A percentile compares a stretch with the other conserved stretches of the same genome.
These are phyloP conservation scores for Phycomyces blakesleeanus DNA, from an alignment of 192 early-diverging fungal species.

Conservation along the genomic window DNA sequence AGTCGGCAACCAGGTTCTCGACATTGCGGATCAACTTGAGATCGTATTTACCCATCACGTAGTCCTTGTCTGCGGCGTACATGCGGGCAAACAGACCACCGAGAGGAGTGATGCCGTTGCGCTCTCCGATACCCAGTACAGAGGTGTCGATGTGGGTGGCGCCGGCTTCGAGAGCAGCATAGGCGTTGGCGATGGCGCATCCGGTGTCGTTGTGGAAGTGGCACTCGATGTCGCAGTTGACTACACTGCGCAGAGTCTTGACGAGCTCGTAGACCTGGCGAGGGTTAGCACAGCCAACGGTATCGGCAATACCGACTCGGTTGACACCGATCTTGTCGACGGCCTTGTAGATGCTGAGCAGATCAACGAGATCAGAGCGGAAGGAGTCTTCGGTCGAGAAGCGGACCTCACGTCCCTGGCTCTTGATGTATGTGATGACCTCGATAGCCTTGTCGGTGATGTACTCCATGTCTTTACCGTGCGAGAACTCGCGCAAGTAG, in stretches of 20 bases:
- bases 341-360: constrained; percentile 90
- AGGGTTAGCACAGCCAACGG: constrained; percentile 97
- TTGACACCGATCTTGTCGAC: constrained; percentile 98
- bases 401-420: constrained; percentile 92
- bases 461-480: constrained; percentile 98
- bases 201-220: constrained; percentile 99
- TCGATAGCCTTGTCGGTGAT: constrained; percentile 94
- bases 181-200: constrained; percentile 97
- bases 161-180: constrained; percentile 93
- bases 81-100: constrained; percentile 95
- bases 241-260: constrained; percentile 88
- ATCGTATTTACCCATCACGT: constrained; percentile 92
- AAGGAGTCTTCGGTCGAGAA: constrained; percentile 99
- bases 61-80: constrained; percentile 90
- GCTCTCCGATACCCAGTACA: constrained; percentile 96
- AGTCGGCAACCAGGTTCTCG: constrained; percentile 94
- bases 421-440: constrained; percentile 94
- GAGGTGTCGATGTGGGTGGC: constrained; percentile 99
- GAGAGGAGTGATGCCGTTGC: constrained; percentile 95
- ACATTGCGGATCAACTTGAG: constrained; percentile 87
- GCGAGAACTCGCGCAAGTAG: constrained; percentile 95
- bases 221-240: constrained; percentile 97
- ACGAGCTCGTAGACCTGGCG: constrained; percentile 98
- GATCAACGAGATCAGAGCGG: constrained; percentile 93
- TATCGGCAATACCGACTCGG: constrained; percentile 98